Conservation (phyloP, 2,329 filamentous ascomycete genomes). For the Diplodia intermedia region DNA sequence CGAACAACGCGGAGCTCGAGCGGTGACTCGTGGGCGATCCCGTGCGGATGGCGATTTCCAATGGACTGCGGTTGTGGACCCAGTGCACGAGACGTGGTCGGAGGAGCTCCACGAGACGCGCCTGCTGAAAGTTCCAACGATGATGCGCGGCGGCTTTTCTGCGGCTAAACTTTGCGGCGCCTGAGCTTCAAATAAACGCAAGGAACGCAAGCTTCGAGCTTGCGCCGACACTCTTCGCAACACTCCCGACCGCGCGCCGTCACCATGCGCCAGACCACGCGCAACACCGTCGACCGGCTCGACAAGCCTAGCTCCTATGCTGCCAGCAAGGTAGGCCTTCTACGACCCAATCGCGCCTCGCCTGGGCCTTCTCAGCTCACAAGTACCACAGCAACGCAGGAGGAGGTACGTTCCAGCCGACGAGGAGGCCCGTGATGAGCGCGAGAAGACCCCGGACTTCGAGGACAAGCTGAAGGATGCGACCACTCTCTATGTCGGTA, state of each 20-base stretch:
- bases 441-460: constrained; percentile 60
- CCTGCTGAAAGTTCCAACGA: constrained; percentile 20
- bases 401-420: constrained; percentile 67
- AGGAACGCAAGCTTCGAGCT: constrained; percentile 22
- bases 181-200: constrained; percentile 19
- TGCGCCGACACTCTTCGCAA: constrained; percentile 19
- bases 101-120: constrained; percentile 22
- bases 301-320: constrained; percentile 97
- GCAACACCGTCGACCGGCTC: constrained; percentile 85
- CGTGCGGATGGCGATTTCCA: constrained; percentile 3
- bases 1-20: constrained; percentile 4
- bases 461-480: constrained; percentile 85
- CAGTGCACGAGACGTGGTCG: constrained; percentile 5
- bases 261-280: constrained; percentile 56
- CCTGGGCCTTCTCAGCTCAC: constrained; percentile 7
- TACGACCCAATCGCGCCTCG: constrained; percentile 34
- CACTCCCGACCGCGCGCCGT: not conserved
- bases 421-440: constrained; percentile 64
- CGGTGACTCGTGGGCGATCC: not conserved
- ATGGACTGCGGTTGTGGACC: constrained; percentile 2
- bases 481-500: constrained; percentile 96
- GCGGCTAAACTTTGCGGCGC: constrained; percentile 17
- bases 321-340: constrained; percentile 69
- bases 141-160: constrained; percentile 10
- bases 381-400: constrained; percentile 69